Conservation (phyloP, 2,329 filamentous ascomycete species). For the Aspergillus costaricaensis region DNA sequence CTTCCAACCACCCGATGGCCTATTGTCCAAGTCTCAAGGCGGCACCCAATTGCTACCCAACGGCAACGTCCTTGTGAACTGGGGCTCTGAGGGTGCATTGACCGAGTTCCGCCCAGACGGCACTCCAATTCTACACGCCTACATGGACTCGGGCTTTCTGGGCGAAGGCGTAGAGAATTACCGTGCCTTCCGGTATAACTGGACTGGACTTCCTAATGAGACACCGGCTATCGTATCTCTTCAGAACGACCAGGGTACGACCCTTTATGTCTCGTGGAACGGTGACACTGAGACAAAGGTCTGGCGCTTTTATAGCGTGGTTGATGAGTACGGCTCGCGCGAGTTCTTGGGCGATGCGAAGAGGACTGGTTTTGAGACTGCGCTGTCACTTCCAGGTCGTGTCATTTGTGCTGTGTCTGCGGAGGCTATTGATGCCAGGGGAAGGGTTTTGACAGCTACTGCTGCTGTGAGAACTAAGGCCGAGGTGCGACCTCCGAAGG, state of each 20-base stretch:
- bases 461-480: no score
- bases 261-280: background rate
- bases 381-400: no score
- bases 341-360: slow-evolving; percentile 12
- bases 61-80: slow-evolving; percentile 38
- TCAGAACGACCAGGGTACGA: background rate
- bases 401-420: no score
- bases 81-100: slow-evolving; percentile 36
- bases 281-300: background rate
- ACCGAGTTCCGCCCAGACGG: slow-evolving; percentile 35
- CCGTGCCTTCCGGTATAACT: slow-evolving; percentile 41
- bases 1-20: slow-evolving; percentile 31
- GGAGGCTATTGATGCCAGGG: no score
- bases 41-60: slow-evolving; percentile 34
- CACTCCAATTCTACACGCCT: slow-evolving; percentile 10
- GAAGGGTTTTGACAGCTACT: no score
- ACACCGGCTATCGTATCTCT: slow-evolving; percentile 33
- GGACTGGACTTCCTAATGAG: slow-evolving; percentile 31
- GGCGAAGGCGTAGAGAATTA: slow-evolving; percentile 39
- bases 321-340: slow-evolving; percentile 12
- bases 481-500: no score
- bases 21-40: slow-evolving; percentile 34
- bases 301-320: slow-evolving; percentile 9
- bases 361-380: background rate
- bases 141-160: slow-evolving; percentile 37